Evolutionary conservation across 495 filamentous ascomycete genomes (phyloP).

Genomic region (Tuber calosporum): DNA sequence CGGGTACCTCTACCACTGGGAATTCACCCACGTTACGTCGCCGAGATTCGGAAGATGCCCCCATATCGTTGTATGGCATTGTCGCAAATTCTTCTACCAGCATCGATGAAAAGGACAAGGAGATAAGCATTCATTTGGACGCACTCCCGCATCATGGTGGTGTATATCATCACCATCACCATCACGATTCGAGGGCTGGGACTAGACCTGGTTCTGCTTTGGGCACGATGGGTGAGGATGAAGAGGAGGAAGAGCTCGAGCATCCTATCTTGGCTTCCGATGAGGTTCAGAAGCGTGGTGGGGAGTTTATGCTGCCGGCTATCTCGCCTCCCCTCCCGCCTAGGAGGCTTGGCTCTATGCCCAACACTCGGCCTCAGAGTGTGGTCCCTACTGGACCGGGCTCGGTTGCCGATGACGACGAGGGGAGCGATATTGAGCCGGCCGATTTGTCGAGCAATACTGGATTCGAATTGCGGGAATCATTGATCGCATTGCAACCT

Average conservation of each 20-base stretch:
- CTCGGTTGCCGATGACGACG: constrained; percentile 11
- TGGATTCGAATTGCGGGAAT: constrained; percentile 28
- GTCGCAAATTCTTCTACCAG: constrained; percentile 47
- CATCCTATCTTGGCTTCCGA: constrained; percentile 83
- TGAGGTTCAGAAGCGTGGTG: constrained; percentile 70
- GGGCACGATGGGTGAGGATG: constrained; percentile 42
- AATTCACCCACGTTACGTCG: constrained; percentile 21
- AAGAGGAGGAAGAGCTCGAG: constrained; percentile 52
- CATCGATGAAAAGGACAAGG: constrained; percentile 68
- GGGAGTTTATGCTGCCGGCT: constrained; percentile 53
- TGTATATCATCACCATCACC: constrained; percentile 44
- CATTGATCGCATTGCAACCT: constrained; percentile 62
- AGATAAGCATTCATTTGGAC: constrained; percentile 53
- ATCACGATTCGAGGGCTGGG: constrained; percentile 26
- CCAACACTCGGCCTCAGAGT: constrained; percentile 32
- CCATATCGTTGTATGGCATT: constrained; percentile 12
- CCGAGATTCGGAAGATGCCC: constrained; percentile 61
- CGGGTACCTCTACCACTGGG: constrained; percentile 3
- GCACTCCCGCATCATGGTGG: constrained; percentile 54
- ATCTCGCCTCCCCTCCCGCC: constrained; percentile 49
- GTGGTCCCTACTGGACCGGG: constrained; percentile 16
- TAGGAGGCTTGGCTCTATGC: constrained; percentile 26
- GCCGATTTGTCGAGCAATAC: constrained; percentile 7
- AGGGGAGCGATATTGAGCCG: constrained; percentile 26
- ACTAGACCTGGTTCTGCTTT: constrained; percentile 33